Conservation (phyloP, 768 basidiomycete genomes). For the Tylopilus subfusipes region DNA sequence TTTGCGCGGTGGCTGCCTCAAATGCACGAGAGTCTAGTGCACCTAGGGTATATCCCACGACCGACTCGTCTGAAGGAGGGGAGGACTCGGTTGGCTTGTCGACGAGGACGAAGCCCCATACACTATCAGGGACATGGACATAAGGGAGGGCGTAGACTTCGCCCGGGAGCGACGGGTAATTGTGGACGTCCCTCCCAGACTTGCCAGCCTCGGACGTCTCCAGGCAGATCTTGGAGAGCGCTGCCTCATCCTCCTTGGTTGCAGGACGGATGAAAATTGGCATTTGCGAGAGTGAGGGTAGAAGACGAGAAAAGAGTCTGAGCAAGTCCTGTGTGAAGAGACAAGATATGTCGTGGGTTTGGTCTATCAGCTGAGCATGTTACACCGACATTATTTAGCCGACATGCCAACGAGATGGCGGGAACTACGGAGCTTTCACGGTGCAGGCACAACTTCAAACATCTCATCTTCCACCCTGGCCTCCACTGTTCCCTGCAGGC, state of each 20-base stretch:
- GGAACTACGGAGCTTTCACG: background rate
- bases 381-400: constrained; percentile 21
- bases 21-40: constrained; percentile 64
- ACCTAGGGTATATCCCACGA: constrained; percentile 72
- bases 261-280: constrained; percentile 53
- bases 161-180: constrained; percentile 61
- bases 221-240: constrained; percentile 70
- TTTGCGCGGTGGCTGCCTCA: constrained; percentile 48
- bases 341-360: background rate
- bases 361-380: constrained; percentile 9
- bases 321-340: background rate
- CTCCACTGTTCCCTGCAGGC: constrained; percentile 15
- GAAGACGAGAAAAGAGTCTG: background rate
- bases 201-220: constrained; percentile 69
- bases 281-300: constrained; percentile 20
- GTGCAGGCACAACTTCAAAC: background rate
- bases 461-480: constrained; percentile 25
- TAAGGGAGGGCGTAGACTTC: constrained; percentile 76
- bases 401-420: constrained; percentile 1
- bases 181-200: constrained; percentile 61
- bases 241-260: constrained; percentile 47
- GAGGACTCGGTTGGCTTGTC: constrained; percentile 34
- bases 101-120: constrained; percentile 74
- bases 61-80: constrained; percentile 33
- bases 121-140: constrained; percentile 53